Evolutionary conservation across 176 grass and related monocot species (phyloP).

Genomic region (Eleusine indica): DNA sequence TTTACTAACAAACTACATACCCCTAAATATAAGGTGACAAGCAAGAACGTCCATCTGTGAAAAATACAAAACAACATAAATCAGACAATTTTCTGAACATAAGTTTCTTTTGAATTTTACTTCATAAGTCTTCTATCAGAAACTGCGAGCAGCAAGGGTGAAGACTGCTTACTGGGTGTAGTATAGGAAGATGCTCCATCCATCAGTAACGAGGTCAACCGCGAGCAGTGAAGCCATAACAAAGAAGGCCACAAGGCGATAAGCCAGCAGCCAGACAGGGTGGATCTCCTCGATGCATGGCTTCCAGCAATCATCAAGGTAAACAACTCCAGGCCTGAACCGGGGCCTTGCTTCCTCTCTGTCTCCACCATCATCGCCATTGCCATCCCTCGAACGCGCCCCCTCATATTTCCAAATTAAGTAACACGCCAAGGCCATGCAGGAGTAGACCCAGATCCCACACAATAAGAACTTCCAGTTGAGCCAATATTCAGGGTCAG

Average conservation of each 20-base stretch:
- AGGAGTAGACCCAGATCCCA: constrained; percentile 49
- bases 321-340: constrained; percentile 37
- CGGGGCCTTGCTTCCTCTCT: neutral
- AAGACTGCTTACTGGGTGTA: constrained; percentile 75
- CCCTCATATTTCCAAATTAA: constrained; percentile 63
- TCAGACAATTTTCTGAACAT: constrained; percentile 12
- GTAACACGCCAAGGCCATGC: constrained; percentile 47
- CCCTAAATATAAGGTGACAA: constrained; percentile 86
- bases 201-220: constrained; percentile 53
- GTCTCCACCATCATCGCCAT: neutral
- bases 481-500: constrained; percentile 54
- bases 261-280: constrained; percentile 74
- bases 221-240: constrained; percentile 48
- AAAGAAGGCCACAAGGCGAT: constrained; percentile 58
- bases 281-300: constrained; percentile 67
- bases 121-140: neutral
- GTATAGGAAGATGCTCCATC: constrained; percentile 64
- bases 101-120: neutral
- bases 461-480: constrained; percentile 69
- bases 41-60: constrained; percentile 82
- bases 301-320: constrained; percentile 69
- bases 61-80: constrained; percentile 26
- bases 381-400: neutral
- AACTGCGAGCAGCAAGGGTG: neutral
- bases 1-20: constrained; percentile 53